Base-by-base conservation (phyloP, 176 grass and related monocot species). In the Luzula sylvatica region DNA sequence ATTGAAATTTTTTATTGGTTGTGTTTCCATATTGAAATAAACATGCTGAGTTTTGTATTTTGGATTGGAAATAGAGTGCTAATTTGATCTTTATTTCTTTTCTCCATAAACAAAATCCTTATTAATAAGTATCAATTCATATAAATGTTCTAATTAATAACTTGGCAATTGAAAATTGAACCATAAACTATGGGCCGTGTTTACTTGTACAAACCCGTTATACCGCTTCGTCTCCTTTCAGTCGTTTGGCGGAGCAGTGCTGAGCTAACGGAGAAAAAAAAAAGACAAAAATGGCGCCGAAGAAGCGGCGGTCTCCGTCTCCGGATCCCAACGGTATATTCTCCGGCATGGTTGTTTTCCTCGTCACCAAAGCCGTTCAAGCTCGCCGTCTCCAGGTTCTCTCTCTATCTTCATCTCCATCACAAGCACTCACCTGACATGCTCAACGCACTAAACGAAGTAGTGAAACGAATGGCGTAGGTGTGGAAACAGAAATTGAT, bases 401-500 rank as follows among this genome's bases (percentile, higher is more conserved):
- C 43, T 7, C 12, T 15, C 23, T 2, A 11, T 14, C 6, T 19
- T 12, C 29, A 8, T 11, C 17, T 32, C n/a, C n/a, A 21, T 57
- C 50, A 3, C 23, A 3, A 19, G 26, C 30, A 35, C 30, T 7
- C 30, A 35, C 30, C 3, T 32, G 8, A 32, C 29, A 32, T 8
- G 9, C 1, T 19, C 52, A 3, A 13, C 55, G 44, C 25, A 3
- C 25, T 50, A 19, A 16, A 4, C 11, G 22, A n/a, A 16, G 25
- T 46, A 23, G 46, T 51, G 28, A 55, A 43, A 19, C 67, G 21
- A 38, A 0, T 65, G 48, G 18, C 48, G 30, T 66, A 88, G 89
- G 78, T 89, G 58, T 96, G 92, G 92, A 86, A 79, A 72, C 74
- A 82, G 64, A 89, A 77, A 58, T 67, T 96, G 64, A 57, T 70